phyloP scores from a whole-genome alignment of 1,284 basidiomycete species.

The Porogramme epimiltina region DNA sequence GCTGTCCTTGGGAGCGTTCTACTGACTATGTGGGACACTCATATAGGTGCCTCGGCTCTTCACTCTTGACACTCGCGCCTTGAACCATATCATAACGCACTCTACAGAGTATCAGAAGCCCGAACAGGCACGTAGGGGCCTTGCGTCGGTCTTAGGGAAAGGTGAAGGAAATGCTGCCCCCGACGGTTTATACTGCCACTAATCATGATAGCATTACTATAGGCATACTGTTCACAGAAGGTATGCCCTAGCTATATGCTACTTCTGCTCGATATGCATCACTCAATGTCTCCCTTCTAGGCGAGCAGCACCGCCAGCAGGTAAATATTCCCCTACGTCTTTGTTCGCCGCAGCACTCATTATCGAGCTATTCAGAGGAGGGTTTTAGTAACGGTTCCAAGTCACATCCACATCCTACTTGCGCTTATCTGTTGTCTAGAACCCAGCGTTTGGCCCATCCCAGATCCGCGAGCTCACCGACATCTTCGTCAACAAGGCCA shows the following conservation, averaged over 20 bases:
- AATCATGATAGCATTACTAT: slow-evolving; percentile 26
- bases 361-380: not conserved
- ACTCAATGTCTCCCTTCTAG: not conserved
- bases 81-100: slow-evolving; percentile 40
- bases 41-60: not conserved
- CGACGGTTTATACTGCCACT: not conserved
- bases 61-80: slow-evolving; percentile 34
- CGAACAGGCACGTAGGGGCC: slow-evolving; percentile 14
- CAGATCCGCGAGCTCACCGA: slow-evolving; percentile 56
- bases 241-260: not conserved
- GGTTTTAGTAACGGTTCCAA: not conserved
- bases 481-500: slow-evolving; percentile 55
- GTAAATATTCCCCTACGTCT: not conserved
- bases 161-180: no score
- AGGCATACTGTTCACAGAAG: not conserved
- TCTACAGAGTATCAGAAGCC: slow-evolving; percentile 37
- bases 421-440: slow-evolving; percentile 31
- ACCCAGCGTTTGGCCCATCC: slow-evolving; percentile 57
- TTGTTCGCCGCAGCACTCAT: not conserved
- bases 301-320: not conserved
- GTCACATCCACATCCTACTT: not conserved
- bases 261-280: no score
- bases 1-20: slow-evolving; percentile 39
- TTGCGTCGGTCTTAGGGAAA: no score
- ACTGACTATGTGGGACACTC: no score